Evolutionary conservation across 352 stramenopile genomes (phyloP), one percentile per base, ranked within the genome.

Genomic region (Globisporangium barbulae): DNA sequence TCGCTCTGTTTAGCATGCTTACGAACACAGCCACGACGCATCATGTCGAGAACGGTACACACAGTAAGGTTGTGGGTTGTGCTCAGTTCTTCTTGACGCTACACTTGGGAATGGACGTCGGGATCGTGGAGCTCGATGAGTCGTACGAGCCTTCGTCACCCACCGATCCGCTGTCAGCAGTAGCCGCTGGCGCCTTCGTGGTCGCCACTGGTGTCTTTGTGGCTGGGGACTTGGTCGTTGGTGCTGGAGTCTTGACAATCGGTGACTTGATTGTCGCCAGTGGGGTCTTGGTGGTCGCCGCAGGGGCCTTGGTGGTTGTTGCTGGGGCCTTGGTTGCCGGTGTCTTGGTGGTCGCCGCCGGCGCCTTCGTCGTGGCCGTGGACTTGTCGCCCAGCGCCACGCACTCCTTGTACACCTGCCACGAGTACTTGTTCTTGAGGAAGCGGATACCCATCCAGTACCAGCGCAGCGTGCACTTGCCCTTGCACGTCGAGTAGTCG

Each of bases 391-490:
- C 61, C 45, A 67, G 35, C 28, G 62, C 53, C 22, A 67, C 69
- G 44, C 78, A 83, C 0, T 73, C 69, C 70, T 87, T 85, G 69
- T 86, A 86, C 19, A 86, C 62, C 65, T 83, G 73, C 75, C 78
- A 87, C 59, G 75, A 84, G 65, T 76, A 81, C 54, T 56, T 72
- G 35, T 83, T 78, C 22, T 84, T 71, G n/a, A 78, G 62, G 54
- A 72, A 75, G 44, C 69, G 73, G 3, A 80, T 48, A 9, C 71
- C 69, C 28, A 79, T 31, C 67, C 69, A 79, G 72, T 67, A 79
- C 72, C 72, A 79, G 52, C 65, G 65, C 33, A 79, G 67, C 21
- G 61, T 76, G 53, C 72, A 76, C 10, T 61, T 63, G 53, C 48
- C 53, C 19, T 53, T 70, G 63, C 72, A 79, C 5, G 63, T 73